These are phyloP conservation scores for Fusarium tricinctum DNA, from an alignment of 2,329 filamentous ascomycete species.

Conservation along the genomic window DNA sequence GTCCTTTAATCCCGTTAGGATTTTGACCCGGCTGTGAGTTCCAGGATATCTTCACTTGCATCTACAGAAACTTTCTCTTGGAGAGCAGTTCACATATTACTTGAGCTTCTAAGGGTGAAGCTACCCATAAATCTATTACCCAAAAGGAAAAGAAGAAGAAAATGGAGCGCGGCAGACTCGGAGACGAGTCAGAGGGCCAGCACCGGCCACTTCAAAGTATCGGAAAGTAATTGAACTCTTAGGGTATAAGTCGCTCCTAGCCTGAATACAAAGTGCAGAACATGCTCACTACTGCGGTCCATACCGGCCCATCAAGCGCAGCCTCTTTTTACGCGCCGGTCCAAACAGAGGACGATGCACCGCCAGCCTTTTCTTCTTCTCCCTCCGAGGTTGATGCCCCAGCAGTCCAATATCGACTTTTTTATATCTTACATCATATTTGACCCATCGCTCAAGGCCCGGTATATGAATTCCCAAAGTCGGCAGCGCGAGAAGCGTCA, in stretches of 20 bases:
- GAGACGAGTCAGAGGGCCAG: no score
- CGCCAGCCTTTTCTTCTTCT: slow-evolving; percentile 16
- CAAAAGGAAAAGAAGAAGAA: no score
- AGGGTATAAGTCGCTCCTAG: slow-evolving; percentile 1
- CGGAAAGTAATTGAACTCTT: no score
- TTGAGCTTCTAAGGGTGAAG: no score
- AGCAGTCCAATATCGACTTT: slow-evolving; percentile 62
- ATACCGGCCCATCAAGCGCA: slow-evolving; percentile 38
- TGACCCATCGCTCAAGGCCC: slow-evolving; percentile 62
- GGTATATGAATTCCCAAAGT: slow-evolving; percentile 65
- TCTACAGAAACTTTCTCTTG: no score
- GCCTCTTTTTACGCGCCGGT: slow-evolving; percentile 26
- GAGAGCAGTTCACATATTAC: no score
- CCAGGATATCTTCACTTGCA: no score
- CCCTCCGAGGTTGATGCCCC: slow-evolving; percentile 42
- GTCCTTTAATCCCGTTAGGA: background rate
- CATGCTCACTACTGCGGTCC: slow-evolving; percentile 17
- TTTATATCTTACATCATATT: slow-evolving; percentile 65
- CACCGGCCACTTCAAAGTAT: no score
- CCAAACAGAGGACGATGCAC: slow-evolving; percentile 30
- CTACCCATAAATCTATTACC: no score
- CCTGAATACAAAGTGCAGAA: slow-evolving; percentile 15
- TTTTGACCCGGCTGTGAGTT: background rate
- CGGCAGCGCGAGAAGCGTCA: slow-evolving; percentile 66
- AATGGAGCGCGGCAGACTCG: no score